Evolutionary conservation across 2,329 filamentous ascomycete species (phyloP), one percentile per base, ranked within the genome.

Genomic region (Escovopsis sp.): DNA sequence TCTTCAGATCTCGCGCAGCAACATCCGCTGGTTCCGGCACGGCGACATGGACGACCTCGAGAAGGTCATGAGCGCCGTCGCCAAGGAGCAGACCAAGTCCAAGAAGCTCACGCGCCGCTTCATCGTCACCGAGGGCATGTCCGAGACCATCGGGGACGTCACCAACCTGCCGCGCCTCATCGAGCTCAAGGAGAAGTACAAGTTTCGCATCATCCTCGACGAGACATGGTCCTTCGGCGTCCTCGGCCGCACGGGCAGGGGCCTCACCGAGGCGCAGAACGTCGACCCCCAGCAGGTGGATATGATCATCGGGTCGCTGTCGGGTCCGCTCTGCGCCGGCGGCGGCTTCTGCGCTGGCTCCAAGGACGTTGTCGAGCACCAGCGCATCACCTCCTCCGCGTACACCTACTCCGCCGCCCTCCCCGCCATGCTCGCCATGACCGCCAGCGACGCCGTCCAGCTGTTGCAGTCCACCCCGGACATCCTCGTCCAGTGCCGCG

Each of bases 161-260:
- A 75, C 79, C 16, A 72, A 96, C 54, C 62, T 98, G 42, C 88
- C 87, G 3, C 87, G 79, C 53, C 72, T 98, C 48, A 82, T 96
- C 43, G 88, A 94, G 54, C 68, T 98, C 46, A 94, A 94, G 61
- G 76, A 87, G 46, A 83, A 81, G 56, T 94, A 96, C 71, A 98
- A 94, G 63, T 98, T 96, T 65, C 85, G 90, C 48, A 73, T 98
- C 38, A 93, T 96, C 45, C 76, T 98, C 27, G 90, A 98, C 56
- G 90, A 98, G 64, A 94, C 87, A 2, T 93, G 84, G 79, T 94
- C 87, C 1, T 98, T 96, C 54, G 92, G 88, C 40, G 82, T 96
- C 14, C 71, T 98, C 5, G 90, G 90, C 33, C 73, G 86, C 41
- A 94, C 85, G 18, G 92, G 90, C 15, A 79, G 86, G 35, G 90